A percentile compares a stretch with the other conserved stretches of the same genome.
These are phyloP conservation scores for Globisporangium nunn DNA, from an alignment of 352 stramenopile species.

Conservation along the genomic window DNA sequence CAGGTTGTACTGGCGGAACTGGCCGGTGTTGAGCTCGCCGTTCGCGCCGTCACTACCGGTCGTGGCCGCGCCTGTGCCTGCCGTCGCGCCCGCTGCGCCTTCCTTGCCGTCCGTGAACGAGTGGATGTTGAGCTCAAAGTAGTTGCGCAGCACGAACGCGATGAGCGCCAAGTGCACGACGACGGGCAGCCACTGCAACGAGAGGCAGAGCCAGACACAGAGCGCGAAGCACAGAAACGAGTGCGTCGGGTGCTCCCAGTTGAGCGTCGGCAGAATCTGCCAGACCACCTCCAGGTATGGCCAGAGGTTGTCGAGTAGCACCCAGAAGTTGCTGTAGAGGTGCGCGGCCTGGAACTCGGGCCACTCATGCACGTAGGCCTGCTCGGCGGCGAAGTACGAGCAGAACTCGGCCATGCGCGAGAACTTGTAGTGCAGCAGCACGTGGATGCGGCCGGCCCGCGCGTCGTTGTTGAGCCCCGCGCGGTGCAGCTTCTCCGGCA, in stretches of 20 bases:
- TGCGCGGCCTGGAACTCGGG: slow-evolving; percentile 75
- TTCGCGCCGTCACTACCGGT: slow-evolving; percentile 16
- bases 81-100: not conserved
- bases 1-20: slow-evolving; percentile 76
- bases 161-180: slow-evolving; percentile 76
- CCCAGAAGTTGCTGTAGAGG: slow-evolving; percentile 85
- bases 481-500: slow-evolving; percentile 75
- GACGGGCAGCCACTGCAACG: slow-evolving; percentile 75
- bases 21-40: slow-evolving; percentile 26
- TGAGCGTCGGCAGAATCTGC: slow-evolving; percentile 77
- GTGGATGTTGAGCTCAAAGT: slow-evolving; percentile 81
- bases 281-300: slow-evolving; percentile 80
- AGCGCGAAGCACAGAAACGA: slow-evolving; percentile 83
- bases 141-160: slow-evolving; percentile 74
- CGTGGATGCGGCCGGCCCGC: slow-evolving; percentile 71
- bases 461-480: slow-evolving; percentile 78
- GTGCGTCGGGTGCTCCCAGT: slow-evolving; percentile 81
- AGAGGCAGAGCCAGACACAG: slow-evolving; percentile 78
- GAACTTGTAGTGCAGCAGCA: slow-evolving; percentile 85
- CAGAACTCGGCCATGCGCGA: slow-evolving; percentile 79
- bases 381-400: slow-evolving; percentile 70
- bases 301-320: slow-evolving; percentile 78
- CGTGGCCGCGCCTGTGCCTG: not conserved
- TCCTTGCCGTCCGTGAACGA: slow-evolving; percentile 65
- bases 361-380: slow-evolving; percentile 73